phyloP scores from a whole-genome alignment of 306 rosid genomes.

The Alnus rubra region DNA sequence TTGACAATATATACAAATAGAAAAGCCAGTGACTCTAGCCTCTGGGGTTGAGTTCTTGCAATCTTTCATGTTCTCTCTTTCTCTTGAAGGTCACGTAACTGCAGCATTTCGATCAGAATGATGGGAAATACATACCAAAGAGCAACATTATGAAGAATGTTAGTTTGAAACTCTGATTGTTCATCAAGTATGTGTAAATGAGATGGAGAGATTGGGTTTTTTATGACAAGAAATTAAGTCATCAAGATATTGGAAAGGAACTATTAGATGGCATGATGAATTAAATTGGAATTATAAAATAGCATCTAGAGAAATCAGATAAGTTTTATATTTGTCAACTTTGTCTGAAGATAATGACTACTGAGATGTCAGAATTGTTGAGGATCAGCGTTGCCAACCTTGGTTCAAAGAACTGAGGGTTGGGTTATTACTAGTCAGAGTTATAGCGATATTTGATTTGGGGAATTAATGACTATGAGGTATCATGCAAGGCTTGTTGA shows the following conservation, averaged over 20 bases:
- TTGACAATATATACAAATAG: neutral
- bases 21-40: neutral
- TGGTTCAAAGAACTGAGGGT: neutral
- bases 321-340: neutral
- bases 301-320: neutral
- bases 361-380: neutral
- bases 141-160: neutral
- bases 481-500: neutral
- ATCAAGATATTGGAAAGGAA: neutral
- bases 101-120: neutral
- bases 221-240: neutral
- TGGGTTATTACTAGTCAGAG: neutral
- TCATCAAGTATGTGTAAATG: neutral
- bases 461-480: neutral
- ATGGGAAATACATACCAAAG: neutral
- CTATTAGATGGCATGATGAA: neutral
- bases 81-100: neutral
- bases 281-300: neutral
- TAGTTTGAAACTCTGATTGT: neutral
- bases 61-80: neutral
- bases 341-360: neutral
- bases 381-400: conserved; percentile 2
- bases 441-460: neutral
- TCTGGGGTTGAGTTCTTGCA: neutral
- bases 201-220: neutral